A percentile compares a stretch with the other conserved stretches of the same genome.
Conservation (phyloP, 306 rosid species). For the Astragalus glycyphyllos region DNA sequence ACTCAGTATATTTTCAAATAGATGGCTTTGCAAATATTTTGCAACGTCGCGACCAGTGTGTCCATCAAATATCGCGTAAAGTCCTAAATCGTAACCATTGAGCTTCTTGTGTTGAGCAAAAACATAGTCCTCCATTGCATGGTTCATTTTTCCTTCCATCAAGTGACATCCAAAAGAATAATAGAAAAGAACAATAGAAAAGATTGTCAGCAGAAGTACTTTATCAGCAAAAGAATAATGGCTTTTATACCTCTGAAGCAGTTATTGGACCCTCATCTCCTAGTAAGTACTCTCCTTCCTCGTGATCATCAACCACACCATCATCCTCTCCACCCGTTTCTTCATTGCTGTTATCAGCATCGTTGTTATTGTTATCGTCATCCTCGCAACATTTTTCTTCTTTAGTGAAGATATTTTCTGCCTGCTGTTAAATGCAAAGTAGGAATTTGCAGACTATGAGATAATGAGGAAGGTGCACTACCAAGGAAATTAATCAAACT, state of each 20-base stretch:
- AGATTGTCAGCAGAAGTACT: not conserved
- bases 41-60: constrained; percentile 66
- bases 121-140: constrained; percentile 72
- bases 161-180: constrained; percentile 62
- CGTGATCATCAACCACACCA: constrained; percentile 20
- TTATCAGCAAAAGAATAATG: no score
- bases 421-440: constrained; percentile 36
- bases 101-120: constrained; percentile 53
- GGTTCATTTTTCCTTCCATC: constrained; percentile 55
- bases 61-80: constrained; percentile 73
- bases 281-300: constrained; percentile 39
- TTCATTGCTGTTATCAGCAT: not conserved
- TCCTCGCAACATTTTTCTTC: constrained; percentile 31
- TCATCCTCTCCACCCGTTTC: constrained; percentile 24
- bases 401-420: no score
- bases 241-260: constrained; percentile 45
- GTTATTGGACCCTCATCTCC: constrained; percentile 35
- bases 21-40: constrained; percentile 62
- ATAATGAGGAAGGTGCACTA: constrained; percentile 2
- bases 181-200: no score
- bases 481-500: constrained; percentile 11
- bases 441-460: no score
- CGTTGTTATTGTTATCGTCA: constrained; percentile 12
- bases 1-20: constrained; percentile 57
- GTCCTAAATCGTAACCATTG: constrained; percentile 55